Evolutionary conservation across 164 flowering plant species (phyloP).

Genomic region (Berberis vulgaris): DNA sequence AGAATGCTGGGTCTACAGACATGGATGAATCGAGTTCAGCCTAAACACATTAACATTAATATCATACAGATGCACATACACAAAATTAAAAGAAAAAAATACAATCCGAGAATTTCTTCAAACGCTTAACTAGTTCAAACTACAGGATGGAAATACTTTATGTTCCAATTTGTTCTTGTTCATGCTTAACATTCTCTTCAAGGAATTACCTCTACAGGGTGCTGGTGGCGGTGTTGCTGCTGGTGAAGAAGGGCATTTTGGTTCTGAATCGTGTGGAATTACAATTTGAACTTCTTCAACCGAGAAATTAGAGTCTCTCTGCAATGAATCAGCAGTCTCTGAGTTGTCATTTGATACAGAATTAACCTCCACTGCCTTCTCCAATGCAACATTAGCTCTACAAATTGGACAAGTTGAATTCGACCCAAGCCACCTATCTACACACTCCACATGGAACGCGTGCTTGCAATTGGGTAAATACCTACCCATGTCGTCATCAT

Average conservation of each 20-base stretch:
- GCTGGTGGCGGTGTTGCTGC: neutral
- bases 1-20: too few species aligned
- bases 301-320: too few species aligned
- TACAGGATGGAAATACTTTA: conserved; percentile 25
- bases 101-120: too few species aligned
- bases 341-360: neutral
- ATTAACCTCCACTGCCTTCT: neutral
- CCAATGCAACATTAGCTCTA: conserved; percentile 28
- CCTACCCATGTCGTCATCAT: conserved; percentile 42
- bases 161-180: conserved; percentile 23
- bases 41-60: too few species aligned
- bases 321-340: neutral
- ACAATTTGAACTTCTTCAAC: conserved; percentile 11
- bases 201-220: conserved; percentile 17
- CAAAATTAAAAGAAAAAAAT: too few species aligned
- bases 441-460: conserved; percentile 53
- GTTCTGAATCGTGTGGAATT: conserved; percentile 3
- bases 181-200: conserved; percentile 42
- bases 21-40: too few species aligned
- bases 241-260: neutral
- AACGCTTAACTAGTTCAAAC: too few species aligned
- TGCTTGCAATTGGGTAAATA: conserved; percentile 42
- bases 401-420: conserved; percentile 58
- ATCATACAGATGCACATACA: too few species aligned
- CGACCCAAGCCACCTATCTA: conserved; percentile 64